Evolutionary conservation across 805 yeast genomes (phyloP), one percentile per base, ranked within the genome.

Genomic region (Schwanniomyces polymorphus): DNA sequence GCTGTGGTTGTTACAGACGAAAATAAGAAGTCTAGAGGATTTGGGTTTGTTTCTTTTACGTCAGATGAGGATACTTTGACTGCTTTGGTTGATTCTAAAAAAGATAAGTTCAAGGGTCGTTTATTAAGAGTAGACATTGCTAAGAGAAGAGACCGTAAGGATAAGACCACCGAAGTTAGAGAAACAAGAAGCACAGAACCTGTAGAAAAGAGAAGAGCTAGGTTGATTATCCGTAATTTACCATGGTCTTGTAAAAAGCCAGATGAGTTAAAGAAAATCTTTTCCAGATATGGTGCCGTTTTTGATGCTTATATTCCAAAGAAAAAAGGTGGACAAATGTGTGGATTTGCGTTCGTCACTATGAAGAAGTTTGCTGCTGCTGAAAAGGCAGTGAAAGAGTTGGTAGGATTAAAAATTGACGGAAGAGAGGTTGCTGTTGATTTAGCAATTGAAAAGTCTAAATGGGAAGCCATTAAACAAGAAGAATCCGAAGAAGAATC

Each of bases 181-280:
- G 43, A 38, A 35, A 46, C 38, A 7, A 52, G 47, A 45, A 51
- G 41, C 12, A 48, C 42, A 3, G 70, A 70, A 42, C 75, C 73
- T 17, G 76, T 79, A n/a, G 88, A 85, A 55, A 86, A 86, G 61
- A 85, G 96, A 65, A 81, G 86, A 55, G 91, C 98, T 2, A 82
- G 97, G 56, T 72, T 94, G 48, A 91, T 94, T 55, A 76, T 94
- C 33, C 80, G 99, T 61, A 94, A 94, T 64, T 79, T 94, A 66
- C 99, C 99, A 10, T 94, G 99, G 99, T 85, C 97, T 12, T 84
- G 94, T 40, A 82, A 92, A 61, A 83, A 85, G 50, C 85, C 95
- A 4, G 81, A 81, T 4, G 82, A 80, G 46, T 74, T 94, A 58
- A 84, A 79, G 59, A 84, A 84, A 56, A 60, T 83, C 7, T 94